Evolutionary conservation across 1,284 basidiomycete species (phyloP).

Genomic region (Pulchroboletus neoregius): DNA sequence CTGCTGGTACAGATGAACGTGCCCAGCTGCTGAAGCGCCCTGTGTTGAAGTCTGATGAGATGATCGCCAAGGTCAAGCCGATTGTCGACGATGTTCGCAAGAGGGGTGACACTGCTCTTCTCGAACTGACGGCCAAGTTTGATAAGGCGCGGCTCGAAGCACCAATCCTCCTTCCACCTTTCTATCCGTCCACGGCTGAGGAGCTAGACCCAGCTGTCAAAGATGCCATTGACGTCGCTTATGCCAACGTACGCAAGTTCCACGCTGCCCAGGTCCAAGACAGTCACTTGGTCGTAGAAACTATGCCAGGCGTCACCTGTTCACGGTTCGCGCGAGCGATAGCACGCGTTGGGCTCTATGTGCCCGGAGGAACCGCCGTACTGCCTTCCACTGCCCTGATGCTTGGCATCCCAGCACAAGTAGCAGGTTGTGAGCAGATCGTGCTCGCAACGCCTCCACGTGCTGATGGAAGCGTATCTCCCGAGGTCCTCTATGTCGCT

Average conservation of each 20-base stretch:
- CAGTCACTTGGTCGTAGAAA: slow-evolving; percentile 81
- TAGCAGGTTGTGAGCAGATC: slow-evolving; percentile 90
- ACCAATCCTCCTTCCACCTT: slow-evolving; percentile 66
- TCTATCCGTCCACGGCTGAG: slow-evolving; percentile 57
- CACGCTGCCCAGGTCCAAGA: slow-evolving; percentile 80
- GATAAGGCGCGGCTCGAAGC: slow-evolving; percentile 72
- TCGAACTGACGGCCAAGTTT: slow-evolving; percentile 91
- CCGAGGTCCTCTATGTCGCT: slow-evolving; percentile 95
- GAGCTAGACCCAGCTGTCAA: slow-evolving; percentile 62
- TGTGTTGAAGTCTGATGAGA: slow-evolving; percentile 88
- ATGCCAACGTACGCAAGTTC: slow-evolving; percentile 89
- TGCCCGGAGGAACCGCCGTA: slow-evolving; percentile 96
- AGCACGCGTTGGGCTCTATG: slow-evolving; percentile 93
- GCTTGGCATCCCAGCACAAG: slow-evolving; percentile 97
- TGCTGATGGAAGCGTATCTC: slow-evolving; percentile 84
- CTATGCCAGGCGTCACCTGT: slow-evolving; percentile 97
- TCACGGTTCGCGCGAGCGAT: slow-evolving; percentile 93
- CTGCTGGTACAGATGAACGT: slow-evolving; percentile 54
- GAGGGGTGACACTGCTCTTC: slow-evolving; percentile 84
- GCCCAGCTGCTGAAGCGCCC: slow-evolving; percentile 81
- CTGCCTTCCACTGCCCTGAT: slow-evolving; percentile 97
- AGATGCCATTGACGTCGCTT: slow-evolving; percentile 87
- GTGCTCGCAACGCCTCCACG: slow-evolving; percentile 95
- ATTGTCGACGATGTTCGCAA: slow-evolving; percentile 87
- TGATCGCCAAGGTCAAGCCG: slow-evolving; percentile 93